A percentile compares a stretch with the other conserved stretches of the same genome.
phyloP scores from a whole-genome alignment of 352 stramenopile species.

The Globisporangium mamillatum region DNA sequence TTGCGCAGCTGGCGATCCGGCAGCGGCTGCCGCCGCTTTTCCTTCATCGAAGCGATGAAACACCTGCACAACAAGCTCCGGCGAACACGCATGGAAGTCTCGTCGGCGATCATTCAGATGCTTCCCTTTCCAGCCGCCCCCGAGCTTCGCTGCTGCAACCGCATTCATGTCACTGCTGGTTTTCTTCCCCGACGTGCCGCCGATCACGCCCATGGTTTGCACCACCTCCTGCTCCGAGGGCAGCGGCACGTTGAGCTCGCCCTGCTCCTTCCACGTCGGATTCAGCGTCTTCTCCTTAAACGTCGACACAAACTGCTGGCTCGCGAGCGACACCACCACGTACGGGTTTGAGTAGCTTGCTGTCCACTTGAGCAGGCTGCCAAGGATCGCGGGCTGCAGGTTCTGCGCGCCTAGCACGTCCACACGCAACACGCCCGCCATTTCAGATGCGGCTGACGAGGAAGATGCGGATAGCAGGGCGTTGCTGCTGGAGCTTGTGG shows the following conservation, averaged over 20 bases:
- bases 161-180: slow-evolving; percentile 11
- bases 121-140: slow-evolving; percentile 17
- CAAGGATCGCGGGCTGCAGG: slow-evolving; percentile 53
- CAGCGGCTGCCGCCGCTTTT: slow-evolving; percentile 10
- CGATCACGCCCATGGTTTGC: slow-evolving; percentile 33
- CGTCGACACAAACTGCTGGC: slow-evolving; percentile 51
- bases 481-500: slow-evolving; percentile 3
- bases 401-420: slow-evolving; percentile 60
- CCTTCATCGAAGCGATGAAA: slow-evolving; percentile 45
- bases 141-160: slow-evolving; percentile 19
- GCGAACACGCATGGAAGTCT: slow-evolving; percentile 53
- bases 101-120: slow-evolving; percentile 17
- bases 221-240: slow-evolving; percentile 57
- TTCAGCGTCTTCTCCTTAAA: slow-evolving; percentile 50
- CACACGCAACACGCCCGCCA: slow-evolving; percentile 49
- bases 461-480: slow-evolving; percentile 7
- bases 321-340: slow-evolving; percentile 51
- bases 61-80: slow-evolving; percentile 57
- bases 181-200: slow-evolving; percentile 20
- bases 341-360: slow-evolving; percentile 68
- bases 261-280: slow-evolving; percentile 67
- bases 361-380: slow-evolving; percentile 67
- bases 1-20: slow-evolving; percentile 7
- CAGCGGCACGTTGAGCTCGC: slow-evolving; percentile 44
- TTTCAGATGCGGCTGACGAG: slow-evolving; percentile 4